phyloP scores from a whole-genome alignment of 2,329 filamentous ascomycete genomes.

The Clonostachys sp. region DNA sequence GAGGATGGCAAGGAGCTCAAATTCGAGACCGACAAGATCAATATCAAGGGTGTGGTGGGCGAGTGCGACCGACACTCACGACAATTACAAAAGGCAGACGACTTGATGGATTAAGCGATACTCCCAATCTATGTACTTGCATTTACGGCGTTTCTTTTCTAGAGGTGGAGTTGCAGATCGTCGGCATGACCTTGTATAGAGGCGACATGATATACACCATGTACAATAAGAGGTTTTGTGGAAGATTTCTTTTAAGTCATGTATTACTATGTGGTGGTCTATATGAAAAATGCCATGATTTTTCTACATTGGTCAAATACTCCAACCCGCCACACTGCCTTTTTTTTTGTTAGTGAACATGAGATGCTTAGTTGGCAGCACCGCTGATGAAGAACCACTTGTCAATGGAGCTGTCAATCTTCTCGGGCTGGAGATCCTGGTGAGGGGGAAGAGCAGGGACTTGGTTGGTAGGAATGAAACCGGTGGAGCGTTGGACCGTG shows the following conservation, averaged over 20 bases:
- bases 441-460: conserved; percentile 73
- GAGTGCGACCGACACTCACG: conserved; percentile 90
- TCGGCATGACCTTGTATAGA: neutral
- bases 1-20: conserved; percentile 91
- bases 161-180: neutral
- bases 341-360: neutral
- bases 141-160: conserved; percentile 22
- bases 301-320: too few relatives aligned
- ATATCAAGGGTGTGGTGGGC: conserved; percentile 80
- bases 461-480: conserved; percentile 64
- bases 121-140: conserved; percentile 7
- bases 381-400: conserved; percentile 99
- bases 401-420: conserved; percentile 95
- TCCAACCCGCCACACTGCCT: neutral
- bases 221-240: neutral
- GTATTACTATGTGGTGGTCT: too few relatives aligned
- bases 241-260: too few relatives aligned
- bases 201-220: neutral
- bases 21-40: conserved; percentile 74
- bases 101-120: conserved; percentile 50
- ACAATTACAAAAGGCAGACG: conserved; percentile 74
- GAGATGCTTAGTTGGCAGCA: conserved; percentile 65
- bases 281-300: too few relatives aligned
- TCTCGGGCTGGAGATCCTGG: conserved; percentile 77
- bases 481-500: conserved; percentile 67